Conservation (phyloP, 345 rosid species). For the Brassica cretica region DNA sequence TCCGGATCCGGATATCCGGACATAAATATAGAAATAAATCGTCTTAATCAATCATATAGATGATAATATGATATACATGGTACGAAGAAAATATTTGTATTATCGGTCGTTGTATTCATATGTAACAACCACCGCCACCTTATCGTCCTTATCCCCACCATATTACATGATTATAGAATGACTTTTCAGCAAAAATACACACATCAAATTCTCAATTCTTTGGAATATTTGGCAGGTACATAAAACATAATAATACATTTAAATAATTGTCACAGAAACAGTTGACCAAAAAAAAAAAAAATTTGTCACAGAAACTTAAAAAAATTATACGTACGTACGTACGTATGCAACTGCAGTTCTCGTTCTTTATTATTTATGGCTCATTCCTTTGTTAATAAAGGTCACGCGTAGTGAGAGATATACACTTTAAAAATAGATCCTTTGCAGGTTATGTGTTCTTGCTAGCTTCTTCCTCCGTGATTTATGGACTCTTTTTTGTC, state of each 20-base stretch:
- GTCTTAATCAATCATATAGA: neutral
- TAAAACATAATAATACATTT: neutral
- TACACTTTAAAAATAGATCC: constrained; percentile 32
- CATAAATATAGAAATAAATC: neutral
- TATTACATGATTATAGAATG: constrained; percentile 26
- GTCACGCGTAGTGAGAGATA: constrained; percentile 27
- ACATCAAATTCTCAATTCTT: constrained; percentile 26
- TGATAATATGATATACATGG: neutral
- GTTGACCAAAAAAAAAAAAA: no score
- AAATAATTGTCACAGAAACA: neutral
- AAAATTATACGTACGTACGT: constrained; percentile 14
- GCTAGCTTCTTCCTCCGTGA: constrained; percentile 22
- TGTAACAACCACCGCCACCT: constrained; percentile 18
- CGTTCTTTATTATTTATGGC: neutral
- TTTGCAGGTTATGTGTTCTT: constrained; percentile 26
- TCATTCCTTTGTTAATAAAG: constrained; percentile 19
- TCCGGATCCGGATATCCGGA: no score
- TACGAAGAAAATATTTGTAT: neutral
- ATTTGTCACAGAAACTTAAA: neutral
- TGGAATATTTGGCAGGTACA: constrained; percentile 3
- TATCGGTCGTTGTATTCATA: constrained; percentile 20
- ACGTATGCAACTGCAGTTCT: constrained; percentile 12
- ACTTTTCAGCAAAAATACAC: constrained; percentile 22
- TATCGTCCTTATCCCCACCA: constrained; percentile 21
- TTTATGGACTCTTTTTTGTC: constrained; percentile 27